A percentile compares a stretch with the other conserved stretches of the same genome.
Evolutionary conservation across 371 early-diverging fungal species (phyloP).

Genomic region (Apophysomyces sp.): DNA sequence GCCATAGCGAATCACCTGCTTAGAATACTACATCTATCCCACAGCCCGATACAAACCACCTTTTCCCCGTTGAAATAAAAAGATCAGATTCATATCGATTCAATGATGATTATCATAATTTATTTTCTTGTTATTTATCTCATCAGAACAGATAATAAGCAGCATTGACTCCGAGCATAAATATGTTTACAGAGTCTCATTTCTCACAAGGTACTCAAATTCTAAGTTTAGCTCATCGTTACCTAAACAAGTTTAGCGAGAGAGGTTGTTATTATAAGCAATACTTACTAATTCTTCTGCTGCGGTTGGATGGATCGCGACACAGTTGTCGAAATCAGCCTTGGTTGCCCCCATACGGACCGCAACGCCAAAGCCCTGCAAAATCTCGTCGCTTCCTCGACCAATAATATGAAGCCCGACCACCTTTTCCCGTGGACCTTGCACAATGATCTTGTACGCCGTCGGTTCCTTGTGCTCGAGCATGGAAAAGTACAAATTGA

Average conservation of each 20-base stretch:
- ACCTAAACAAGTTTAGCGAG: background rate
- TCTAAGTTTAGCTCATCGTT: background rate
- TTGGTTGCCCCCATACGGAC: conserved; percentile 95
- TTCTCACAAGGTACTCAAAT: no score
- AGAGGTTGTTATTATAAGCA: background rate
- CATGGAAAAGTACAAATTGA: conserved; percentile 91
- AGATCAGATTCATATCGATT: no score
- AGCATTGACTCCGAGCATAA: no score
- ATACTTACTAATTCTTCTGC: conserved; percentile 81
- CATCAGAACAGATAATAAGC: no score
- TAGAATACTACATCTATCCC: no score
- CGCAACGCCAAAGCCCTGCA: conserved; percentile 91
- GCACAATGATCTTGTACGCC: conserved; percentile 85
- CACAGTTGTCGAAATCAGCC: conserved; percentile 90
- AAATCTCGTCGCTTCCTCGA: conserved; percentile 89
- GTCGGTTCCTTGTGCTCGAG: conserved; percentile 87
- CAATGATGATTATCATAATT: no score
- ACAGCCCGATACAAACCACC: no score
- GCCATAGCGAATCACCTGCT: no score
- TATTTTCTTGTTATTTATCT: no score
- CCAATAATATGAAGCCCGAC: conserved; percentile 97
- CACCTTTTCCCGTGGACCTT: conserved; percentile 88
- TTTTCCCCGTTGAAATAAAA: no score
- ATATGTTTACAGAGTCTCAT: no score
- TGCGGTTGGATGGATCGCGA: conserved; percentile 99